A percentile compares a stretch with the other conserved stretches of the same genome.
phyloP scores from a whole-genome alignment of 768 basidiomycete genomes.

The Lactarius tabidus region DNA sequence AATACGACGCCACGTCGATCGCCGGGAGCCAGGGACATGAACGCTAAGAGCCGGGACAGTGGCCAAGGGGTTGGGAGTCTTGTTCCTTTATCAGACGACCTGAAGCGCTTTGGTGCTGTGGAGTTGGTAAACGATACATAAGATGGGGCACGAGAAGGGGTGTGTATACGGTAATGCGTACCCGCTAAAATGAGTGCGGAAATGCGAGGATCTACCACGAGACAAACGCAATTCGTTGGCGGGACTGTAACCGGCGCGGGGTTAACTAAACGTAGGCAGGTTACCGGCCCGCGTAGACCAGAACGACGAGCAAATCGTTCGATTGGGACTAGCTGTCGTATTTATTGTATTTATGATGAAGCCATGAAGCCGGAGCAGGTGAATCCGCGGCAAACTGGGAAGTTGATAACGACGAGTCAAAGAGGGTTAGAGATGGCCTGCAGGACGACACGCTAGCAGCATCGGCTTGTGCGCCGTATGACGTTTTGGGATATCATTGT shows the following conservation, averaged over 20 bases:
- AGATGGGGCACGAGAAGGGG: neutral
- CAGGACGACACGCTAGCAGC: conserved; percentile 9
- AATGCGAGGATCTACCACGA: conserved; percentile 5
- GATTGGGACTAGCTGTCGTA: neutral
- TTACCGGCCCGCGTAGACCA: conserved; percentile 7
- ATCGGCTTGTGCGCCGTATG: conserved; percentile 9
- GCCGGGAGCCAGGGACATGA: neutral
- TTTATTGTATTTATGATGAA: neutral
- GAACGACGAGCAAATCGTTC: neutral
- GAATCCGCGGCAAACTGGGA: conserved; percentile 8
- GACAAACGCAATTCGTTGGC: conserved; percentile 1
- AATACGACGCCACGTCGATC: neutral
- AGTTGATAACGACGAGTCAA: neutral
- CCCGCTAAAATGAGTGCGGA: neutral
- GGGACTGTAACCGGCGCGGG: conserved; percentile 1
- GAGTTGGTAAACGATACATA: neutral
- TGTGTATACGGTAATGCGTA: neutral
- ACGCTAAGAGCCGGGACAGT: neutral
- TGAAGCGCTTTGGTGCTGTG: neutral
- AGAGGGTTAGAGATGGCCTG: neutral
- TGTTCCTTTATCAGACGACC: conserved; percentile 35
- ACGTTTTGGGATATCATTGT: conserved; percentile 14
- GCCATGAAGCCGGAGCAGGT: neutral
- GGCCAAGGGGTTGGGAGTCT: neutral
- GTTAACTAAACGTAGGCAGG: neutral